Evolutionary conservation across 2,329 filamentous ascomycete genomes (phyloP).

Genomic region (Fusarium setosum): DNA sequence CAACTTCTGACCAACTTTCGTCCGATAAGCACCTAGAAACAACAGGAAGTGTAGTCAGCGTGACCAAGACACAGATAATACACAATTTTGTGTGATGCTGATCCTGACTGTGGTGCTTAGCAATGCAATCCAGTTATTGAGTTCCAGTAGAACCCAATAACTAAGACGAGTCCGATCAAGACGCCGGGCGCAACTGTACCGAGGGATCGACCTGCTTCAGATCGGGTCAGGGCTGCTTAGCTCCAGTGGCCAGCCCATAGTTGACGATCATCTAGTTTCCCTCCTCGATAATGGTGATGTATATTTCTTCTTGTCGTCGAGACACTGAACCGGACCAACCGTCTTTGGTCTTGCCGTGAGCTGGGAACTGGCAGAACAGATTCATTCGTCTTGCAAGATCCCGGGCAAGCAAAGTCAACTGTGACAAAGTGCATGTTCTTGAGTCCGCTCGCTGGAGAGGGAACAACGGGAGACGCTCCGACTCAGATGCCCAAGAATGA

Average conservation of each 20-base stretch:
- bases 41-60: background rate
- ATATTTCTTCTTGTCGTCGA: background rate
- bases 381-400: background rate
- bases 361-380: background rate
- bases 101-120: background rate
- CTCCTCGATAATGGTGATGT: background rate
- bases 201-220: background rate
- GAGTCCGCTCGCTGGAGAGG: background rate
- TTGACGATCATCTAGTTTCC: background rate
- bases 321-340: background rate
- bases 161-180: background rate
- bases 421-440: background rate
- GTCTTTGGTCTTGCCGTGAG: background rate
- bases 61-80: background rate
- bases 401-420: background rate
- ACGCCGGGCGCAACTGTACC: background rate
- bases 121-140: background rate
- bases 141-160: background rate
- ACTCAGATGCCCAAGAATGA: background rate
- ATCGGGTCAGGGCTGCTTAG: background rate
- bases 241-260: background rate
- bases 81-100: background rate
- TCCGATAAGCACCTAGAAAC: background rate
- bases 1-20: slow-evolving; percentile 5
- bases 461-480: background rate